Evolutionary conservation across 1,284 basidiomycete species (phyloP).

Genomic region (Ceratorhiza oryzae-sativae): DNA sequence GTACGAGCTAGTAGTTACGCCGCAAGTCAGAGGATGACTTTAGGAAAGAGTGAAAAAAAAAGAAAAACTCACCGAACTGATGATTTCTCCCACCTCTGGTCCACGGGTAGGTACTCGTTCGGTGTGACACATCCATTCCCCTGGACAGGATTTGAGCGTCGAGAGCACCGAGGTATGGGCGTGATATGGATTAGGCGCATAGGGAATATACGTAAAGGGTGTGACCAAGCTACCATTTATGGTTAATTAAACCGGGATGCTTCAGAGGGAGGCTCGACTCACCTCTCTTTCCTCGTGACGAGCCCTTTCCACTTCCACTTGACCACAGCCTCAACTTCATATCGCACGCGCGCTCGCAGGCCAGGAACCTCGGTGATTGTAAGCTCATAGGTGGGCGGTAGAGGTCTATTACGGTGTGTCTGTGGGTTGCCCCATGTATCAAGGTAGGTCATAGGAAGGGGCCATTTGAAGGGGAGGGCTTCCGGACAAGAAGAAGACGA

Average conservation of each 20-base stretch:
- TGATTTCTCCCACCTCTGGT: constrained; percentile 39
- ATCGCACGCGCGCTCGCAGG: constrained; percentile 40
- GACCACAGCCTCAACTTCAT: constrained; percentile 37
- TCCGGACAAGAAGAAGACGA: constrained; percentile 5
- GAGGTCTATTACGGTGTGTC: constrained; percentile 14
- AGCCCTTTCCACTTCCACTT: constrained; percentile 42
- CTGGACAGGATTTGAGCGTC: constrained; percentile 43
- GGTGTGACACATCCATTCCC: constrained; percentile 41
- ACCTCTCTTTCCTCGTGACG: constrained; percentile 37
- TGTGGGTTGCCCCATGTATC: constrained; percentile 32
- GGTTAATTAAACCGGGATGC: neutral
- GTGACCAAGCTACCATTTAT: constrained; percentile 34
- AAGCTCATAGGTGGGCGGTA: constrained; percentile 41
- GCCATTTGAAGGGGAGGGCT: constrained; percentile 35
- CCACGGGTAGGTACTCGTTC: constrained; percentile 38
- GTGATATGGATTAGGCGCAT: constrained; percentile 39
- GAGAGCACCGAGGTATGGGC: constrained; percentile 40
- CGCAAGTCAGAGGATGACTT: neutral
- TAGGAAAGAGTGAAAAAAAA: neutral
- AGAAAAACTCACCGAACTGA: constrained; percentile 32
- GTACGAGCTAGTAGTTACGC: constrained; percentile 37
- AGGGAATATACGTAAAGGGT: constrained; percentile 40
- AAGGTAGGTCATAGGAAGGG: constrained; percentile 36
- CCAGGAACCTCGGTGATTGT: constrained; percentile 41
- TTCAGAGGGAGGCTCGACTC: neutral